Evolutionary conservation across 2,329 filamentous ascomycete genomes (phyloP), one percentile per base, ranked within the genome.

Genomic region (Atkinsonella hypoxylon): DNA sequence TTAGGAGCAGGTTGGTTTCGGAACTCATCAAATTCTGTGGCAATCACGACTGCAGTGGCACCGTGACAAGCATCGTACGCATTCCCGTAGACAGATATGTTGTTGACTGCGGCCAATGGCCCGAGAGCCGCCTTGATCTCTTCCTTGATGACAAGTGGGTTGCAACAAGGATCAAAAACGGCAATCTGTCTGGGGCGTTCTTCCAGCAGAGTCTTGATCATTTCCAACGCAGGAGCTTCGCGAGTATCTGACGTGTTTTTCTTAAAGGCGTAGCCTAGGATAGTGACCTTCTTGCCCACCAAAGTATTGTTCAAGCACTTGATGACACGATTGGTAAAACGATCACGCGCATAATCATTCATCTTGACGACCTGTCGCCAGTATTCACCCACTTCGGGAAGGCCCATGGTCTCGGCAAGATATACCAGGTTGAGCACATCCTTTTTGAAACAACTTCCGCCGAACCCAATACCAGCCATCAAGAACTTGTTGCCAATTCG

Each of bases 381-480:
- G 69, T 89, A 90, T 55, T 81, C 76, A 34, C 81, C 83, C 0
- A 90, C 85, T 58, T 89, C 83, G 4, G 77, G 74, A 11, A 89
- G 71, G 48, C 82, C 78, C 50, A 89, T 72, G 2, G 77, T 79
- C 58, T 87, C 82, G 15, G 86, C 82, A 31, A 90, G 73, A 66
- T 90, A 89, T 17, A 83, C 78, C 38, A 91, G 70, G 64, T 78
- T 85, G 46, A 87, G 72, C 41, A 89, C 79, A 61, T 91, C 87
- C 67, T 91, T 91, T 65, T 84, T 81, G 73, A 91, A 89, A 67
- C 87, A 91, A 54, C 81, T 85, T 18, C 87, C 87, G 50, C 87
- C 86, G 59, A 90, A 91, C 15, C 87, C 87, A 34, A 89, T 78
- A 39, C 82, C 82, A 8, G 86, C 82, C 66, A 85, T 83, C 40